Evolutionary conservation across 495 filamentous ascomycete species (phyloP), one percentile per base, ranked within the genome.

Genomic region (Aspergillus carlsbadensis): DNA sequence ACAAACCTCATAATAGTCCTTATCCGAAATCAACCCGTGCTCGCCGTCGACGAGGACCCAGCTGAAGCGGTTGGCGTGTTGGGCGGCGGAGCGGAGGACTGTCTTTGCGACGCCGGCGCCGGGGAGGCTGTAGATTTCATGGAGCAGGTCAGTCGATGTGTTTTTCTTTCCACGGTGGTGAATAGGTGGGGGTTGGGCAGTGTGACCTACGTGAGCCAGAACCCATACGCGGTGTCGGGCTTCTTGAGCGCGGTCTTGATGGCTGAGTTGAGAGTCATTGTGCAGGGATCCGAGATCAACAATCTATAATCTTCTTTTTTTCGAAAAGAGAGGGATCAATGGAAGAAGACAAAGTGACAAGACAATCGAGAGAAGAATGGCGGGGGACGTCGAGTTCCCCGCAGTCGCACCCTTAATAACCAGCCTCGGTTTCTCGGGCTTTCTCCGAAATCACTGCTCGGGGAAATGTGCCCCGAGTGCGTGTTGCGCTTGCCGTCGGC

Each of bases 1-100:
- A 57, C 52, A 35, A 37, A 60, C 57, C 37, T 60, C 57, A 17
- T 60, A 60, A 14, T 60, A 60, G 18, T 60, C 57, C 26, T 48
- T 54, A 33, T 75, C 71, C 17, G 67, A 66, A 36, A 75, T 75
- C 63, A 89, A 86, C n/a, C 90, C 90, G 67, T 94, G 90, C 67
- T 92, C 87, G 45, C 81, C 86, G 67, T 93, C 90, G 31, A 93
- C 83, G 62, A 90, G 75, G 5, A 92, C 84, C 88, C 88, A 93
- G 69, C 65, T 69, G 61, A 73, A 75, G 39, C 59, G 10, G 34
- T 57, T 59, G 3, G 66, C 54, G 22, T 63, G 64, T 11, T 63
- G 60, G 6, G 66, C 60, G 29, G 62, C 59, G 13, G 68, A 65
- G 50, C 69, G 71, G 14, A 74, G 59, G 42, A 74, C 65, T 13